Percentiles rank a stretch among this genome's conserved stretches.
phyloP scores from a whole-genome alignment of 2,329 filamentous ascomycete genomes.

The Ilyonectria destructans region DNA sequence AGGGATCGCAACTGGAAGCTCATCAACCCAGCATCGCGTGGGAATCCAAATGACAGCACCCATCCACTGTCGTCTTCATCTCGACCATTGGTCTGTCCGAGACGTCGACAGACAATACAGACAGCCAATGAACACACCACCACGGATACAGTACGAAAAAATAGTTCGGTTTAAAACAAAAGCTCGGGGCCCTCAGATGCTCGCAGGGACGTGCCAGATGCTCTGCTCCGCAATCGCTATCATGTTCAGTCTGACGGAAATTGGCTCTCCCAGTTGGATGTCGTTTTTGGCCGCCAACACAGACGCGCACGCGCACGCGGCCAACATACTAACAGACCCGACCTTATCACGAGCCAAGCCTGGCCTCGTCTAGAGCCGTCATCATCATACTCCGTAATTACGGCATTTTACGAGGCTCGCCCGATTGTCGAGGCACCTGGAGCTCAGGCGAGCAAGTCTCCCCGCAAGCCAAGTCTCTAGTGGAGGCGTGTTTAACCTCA shows the following conservation, averaged over 20 bases:
- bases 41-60: constrained; percentile 28
- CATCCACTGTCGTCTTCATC: constrained; percentile 1
- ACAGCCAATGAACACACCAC: constrained; percentile 18
- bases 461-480: neutral
- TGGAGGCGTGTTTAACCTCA: neutral
- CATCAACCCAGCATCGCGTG: constrained; percentile 10
- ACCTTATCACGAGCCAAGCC: neutral
- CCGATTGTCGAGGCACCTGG: neutral
- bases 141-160: neutral
- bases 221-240: neutral
- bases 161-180: constrained; percentile 4
- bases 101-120: constrained; percentile 14
- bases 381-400: neutral
- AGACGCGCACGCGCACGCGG: constrained; percentile 2
- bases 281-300: constrained; percentile 1
- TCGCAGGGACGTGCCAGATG: constrained; percentile 21
- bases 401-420: neutral
- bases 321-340: constrained; percentile 7
- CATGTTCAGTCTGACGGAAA: constrained; percentile 24
- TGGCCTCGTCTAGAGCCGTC: neutral
- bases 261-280: constrained; percentile 19
- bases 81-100: constrained; percentile 9
- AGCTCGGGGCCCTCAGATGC: constrained; percentile 10
- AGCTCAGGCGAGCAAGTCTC: neutral
- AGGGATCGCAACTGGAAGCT: constrained; percentile 23